phyloP scores from a whole-genome alignment of 1,284 basidiomycete genomes.

The Microbotryum violaceum region DNA sequence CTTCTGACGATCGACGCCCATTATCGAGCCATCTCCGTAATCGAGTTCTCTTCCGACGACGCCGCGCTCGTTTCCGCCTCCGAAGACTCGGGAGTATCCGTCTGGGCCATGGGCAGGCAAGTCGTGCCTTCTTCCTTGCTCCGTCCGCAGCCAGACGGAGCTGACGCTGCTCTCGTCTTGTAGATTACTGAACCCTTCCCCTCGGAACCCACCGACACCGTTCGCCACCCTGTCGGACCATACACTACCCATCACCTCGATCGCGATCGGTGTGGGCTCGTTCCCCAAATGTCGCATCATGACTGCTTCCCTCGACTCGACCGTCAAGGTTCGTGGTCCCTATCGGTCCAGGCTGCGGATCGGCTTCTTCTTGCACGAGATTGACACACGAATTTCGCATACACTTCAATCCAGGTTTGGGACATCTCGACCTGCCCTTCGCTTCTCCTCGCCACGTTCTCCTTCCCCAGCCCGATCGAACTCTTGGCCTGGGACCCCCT shows the following conservation, averaged over 20 bases:
- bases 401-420: slow-evolving; percentile 24
- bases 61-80: slow-evolving; percentile 73
- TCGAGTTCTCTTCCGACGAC: slow-evolving; percentile 76
- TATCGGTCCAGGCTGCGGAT: slow-evolving; percentile 8
- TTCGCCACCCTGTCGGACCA: slow-evolving; percentile 81
- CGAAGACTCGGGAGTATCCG: slow-evolving; percentile 76
- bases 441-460: slow-evolving; percentile 33
- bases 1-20: slow-evolving; percentile 89
- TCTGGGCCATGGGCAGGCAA: slow-evolving; percentile 81
- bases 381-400: no score
- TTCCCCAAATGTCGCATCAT: slow-evolving; percentile 66
- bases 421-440: slow-evolving; percentile 20
- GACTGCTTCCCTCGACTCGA: slow-evolving; percentile 77
- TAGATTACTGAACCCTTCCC: slow-evolving; percentile 24
- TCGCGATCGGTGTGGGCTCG: slow-evolving; percentile 65
- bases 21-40: slow-evolving; percentile 75
- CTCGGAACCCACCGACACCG: slow-evolving; percentile 51
- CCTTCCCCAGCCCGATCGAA: slow-evolving; percentile 48
- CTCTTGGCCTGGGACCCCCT: slow-evolving; percentile 71
- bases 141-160: slow-evolving; percentile 10
- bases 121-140: slow-evolving; percentile 32
- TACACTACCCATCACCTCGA: slow-evolving; percentile 76
- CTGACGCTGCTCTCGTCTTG: neutral
- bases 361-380: neutral
- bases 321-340: slow-evolving; percentile 63